Conservation (phyloP, 1,284 basidiomycete genomes). For the Dichomitus squalens region DNA sequence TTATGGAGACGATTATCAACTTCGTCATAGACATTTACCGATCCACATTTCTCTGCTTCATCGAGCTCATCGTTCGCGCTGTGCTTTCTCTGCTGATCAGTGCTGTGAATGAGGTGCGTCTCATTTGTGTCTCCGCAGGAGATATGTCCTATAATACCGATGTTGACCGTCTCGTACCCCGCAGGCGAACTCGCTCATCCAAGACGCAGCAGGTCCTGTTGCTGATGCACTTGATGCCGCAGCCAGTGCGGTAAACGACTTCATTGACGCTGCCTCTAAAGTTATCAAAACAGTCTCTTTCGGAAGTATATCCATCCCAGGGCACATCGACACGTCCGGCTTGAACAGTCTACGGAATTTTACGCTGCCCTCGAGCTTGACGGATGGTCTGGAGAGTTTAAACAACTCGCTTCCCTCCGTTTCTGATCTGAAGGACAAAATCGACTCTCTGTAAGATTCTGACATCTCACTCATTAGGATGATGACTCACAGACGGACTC, state of each 20-base stretch:
- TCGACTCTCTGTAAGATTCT: slow-evolving; percentile 69
- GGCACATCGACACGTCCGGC: slow-evolving; percentile 73
- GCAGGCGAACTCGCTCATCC: slow-evolving; percentile 74
- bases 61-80: slow-evolving; percentile 88
- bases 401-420: slow-evolving; percentile 85
- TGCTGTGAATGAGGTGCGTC: slow-evolving; percentile 78
- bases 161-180: background rate
- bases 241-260: slow-evolving; percentile 58
- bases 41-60: slow-evolving; percentile 88
- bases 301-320: slow-evolving; percentile 58
- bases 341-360: slow-evolving; percentile 78
- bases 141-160: slow-evolving; percentile 13
- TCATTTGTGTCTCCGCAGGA: too few species aligned
- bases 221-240: background rate
- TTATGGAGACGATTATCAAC: slow-evolving; percentile 86
- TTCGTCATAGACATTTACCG: slow-evolving; percentile 93
- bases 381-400: slow-evolving; percentile 70
- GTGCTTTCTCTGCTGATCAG: slow-evolving; percentile 79
- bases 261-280: slow-evolving; percentile 71
- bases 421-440: slow-evolving; percentile 69
- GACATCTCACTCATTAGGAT: background rate
- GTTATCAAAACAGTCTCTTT: slow-evolving; percentile 68
- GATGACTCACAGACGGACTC: slow-evolving; percentile 19
- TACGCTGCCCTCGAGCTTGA: slow-evolving; percentile 79
- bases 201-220: background rate